These are phyloP conservation scores for Lactifluus rugatus DNA, from an alignment of 768 basidiomycete genomes.

Conservation along the genomic window DNA sequence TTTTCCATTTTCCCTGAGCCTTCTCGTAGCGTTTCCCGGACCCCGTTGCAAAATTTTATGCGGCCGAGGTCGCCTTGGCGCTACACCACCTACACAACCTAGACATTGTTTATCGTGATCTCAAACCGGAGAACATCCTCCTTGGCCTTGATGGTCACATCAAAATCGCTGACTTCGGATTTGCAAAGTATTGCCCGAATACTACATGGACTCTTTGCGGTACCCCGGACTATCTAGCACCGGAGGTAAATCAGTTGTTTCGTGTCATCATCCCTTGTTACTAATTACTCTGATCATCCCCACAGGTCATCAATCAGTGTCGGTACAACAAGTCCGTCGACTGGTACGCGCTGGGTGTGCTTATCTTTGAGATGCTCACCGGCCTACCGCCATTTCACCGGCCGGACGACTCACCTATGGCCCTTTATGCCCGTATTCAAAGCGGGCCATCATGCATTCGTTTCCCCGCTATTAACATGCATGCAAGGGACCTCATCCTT, in stretches of 20 bases:
- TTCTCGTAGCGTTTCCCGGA: constrained; percentile 78
- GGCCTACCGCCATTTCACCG: constrained; percentile 94
- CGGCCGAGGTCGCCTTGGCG: constrained; percentile 89
- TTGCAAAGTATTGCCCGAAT: constrained; percentile 80
- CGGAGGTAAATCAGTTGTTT: constrained; percentile 48
- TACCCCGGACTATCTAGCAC: constrained; percentile 94
- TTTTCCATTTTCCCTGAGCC: constrained; percentile 10
- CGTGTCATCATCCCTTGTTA: neutral
- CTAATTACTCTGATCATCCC: neutral
- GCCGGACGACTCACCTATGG: constrained; percentile 69
- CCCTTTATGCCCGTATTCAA: constrained; percentile 87
- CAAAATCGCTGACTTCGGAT: constrained; percentile 95
- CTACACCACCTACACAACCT: constrained; percentile 80
- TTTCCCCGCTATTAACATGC: constrained; percentile 70
- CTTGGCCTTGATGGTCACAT: constrained; percentile 93
- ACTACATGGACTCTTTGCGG: constrained; percentile 95
- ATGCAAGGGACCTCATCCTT: constrained; percentile 81
- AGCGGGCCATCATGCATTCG: constrained; percentile 62
- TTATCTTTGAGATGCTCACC: constrained; percentile 96
- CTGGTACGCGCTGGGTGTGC: constrained; percentile 97
- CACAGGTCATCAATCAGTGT: constrained; percentile 64
- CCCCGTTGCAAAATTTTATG: constrained; percentile 96
- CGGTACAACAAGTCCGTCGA: constrained; percentile 96
- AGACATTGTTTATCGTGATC: constrained; percentile 92
- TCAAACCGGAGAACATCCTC: constrained; percentile 96